Conservation (phyloP, 2,329 filamentous ascomycete species). For the Drechslerella coelobrocha region DNA sequence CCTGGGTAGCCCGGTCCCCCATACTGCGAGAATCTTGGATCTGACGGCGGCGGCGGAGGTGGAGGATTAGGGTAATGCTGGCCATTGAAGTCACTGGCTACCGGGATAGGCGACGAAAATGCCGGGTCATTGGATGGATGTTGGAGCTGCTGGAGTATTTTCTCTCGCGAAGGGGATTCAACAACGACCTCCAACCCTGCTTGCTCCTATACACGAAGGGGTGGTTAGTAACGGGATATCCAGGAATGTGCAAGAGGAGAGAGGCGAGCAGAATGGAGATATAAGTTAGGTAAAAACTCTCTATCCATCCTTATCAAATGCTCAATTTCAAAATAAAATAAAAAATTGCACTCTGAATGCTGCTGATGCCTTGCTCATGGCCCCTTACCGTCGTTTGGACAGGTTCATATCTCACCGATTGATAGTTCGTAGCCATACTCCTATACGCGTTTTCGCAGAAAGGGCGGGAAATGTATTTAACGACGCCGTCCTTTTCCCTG, state of each 20-base stretch:
- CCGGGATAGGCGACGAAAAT: conserved; percentile 32
- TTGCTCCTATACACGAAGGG: conserved; percentile 26
- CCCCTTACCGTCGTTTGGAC: conserved; percentile 48
- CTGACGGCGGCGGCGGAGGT: conserved; percentile 19
- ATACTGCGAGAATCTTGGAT: conserved; percentile 20
- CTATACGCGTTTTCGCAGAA: neutral
- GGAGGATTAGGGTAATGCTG: conserved; percentile 17
- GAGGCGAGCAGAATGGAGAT: conserved; percentile 13
- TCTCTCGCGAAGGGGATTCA: conserved; percentile 18
- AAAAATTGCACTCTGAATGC: no score
- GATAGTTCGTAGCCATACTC: conserved; percentile 36
- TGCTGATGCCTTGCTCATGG: conserved; percentile 26
- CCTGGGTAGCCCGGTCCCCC: conserved; percentile 17
- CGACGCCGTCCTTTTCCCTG: no score
- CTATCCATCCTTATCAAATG: neutral
- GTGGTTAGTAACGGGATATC: conserved; percentile 3
- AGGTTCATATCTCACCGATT: conserved; percentile 51
- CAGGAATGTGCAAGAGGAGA: conserved; percentile 10
- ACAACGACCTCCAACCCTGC: conserved; percentile 37
- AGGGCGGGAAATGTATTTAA: neutral
- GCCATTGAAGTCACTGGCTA: neutral
- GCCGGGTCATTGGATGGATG: conserved; percentile 21
- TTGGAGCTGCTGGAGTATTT: conserved; percentile 23
- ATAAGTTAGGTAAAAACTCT: neutral
- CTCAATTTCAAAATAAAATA: no score